These are phyloP conservation scores for Daedalea quercina DNA, from an alignment of 768 basidiomycete species.

Conservation along the genomic window DNA sequence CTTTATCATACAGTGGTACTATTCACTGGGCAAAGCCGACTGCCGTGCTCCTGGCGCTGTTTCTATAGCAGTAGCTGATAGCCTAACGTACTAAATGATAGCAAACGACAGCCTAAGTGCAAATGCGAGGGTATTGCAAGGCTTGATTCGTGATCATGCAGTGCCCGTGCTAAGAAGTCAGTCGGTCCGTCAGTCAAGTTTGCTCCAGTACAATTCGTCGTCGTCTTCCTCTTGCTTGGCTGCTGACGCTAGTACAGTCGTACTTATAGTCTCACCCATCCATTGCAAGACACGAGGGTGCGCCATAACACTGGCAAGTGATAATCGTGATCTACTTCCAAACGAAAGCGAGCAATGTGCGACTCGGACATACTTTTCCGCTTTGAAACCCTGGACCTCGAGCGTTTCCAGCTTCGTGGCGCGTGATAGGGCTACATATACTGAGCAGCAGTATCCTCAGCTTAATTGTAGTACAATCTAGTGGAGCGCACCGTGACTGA, in stretches of 20 bases:
- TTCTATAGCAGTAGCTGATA: no score
- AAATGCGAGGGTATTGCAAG: no score
- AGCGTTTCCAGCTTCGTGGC: constrained; percentile 61
- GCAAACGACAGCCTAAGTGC: no score
- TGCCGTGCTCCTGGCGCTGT: no score
- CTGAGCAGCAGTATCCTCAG: constrained; percentile 31
- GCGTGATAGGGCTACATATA: constrained; percentile 68
- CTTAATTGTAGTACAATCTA: neutral
- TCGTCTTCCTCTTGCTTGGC: neutral
- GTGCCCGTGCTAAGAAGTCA: no score
- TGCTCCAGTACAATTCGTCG: neutral
- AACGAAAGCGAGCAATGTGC: neutral
- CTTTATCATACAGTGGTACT: no score
- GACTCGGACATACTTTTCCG: constrained; percentile 39
- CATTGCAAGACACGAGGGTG: constrained; percentile 59
- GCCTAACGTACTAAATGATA: no score
- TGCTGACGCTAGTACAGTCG: neutral
- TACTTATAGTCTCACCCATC: constrained; percentile 35
- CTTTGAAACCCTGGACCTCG: constrained; percentile 58
- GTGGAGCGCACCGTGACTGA: constrained; percentile 15
- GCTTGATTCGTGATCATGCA: no score
- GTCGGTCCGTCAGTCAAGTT: no score
- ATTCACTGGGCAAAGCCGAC: no score
- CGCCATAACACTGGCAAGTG: constrained; percentile 46
- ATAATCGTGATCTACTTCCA: neutral